phyloP scores from a whole-genome alignment of 2,329 filamentous ascomycete species.

The Hypoxylon sp. region DNA sequence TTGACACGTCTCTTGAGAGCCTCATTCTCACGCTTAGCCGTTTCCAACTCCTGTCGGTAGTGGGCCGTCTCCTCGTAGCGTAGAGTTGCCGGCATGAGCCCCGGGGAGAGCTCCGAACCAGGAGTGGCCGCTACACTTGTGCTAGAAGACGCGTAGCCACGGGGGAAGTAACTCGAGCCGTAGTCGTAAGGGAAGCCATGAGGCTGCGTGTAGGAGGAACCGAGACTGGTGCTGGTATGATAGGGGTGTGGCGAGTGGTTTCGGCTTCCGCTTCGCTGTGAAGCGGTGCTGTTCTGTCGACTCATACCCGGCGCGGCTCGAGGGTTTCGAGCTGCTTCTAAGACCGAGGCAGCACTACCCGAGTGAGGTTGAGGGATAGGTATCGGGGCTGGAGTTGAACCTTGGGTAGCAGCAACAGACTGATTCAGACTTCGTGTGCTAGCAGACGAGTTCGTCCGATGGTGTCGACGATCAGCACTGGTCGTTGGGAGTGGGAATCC shows the following conservation, averaged over 20 bases:
- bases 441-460: conserved; percentile 71
- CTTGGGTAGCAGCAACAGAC: conserved; percentile 61
- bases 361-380: conserved; percentile 53
- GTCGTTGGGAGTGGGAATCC: conserved; percentile 71
- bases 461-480: conserved; percentile 64
- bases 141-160: conserved; percentile 56
- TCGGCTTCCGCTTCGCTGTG: conserved; percentile 66
- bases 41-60: conserved; percentile 72
- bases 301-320: conserved; percentile 58
- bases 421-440: conserved; percentile 65
- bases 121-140: conserved; percentile 60
- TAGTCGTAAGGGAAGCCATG: conserved; percentile 58
- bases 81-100: conserved; percentile 68
- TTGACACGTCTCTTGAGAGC: conserved; percentile 71
- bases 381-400: conserved; percentile 55
- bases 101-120: conserved; percentile 65
- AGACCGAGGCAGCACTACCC: conserved; percentile 58
- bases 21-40: conserved; percentile 75
- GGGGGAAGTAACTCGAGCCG: conserved; percentile 54
- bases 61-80: conserved; percentile 75
- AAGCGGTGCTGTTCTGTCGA: conserved; percentile 69
- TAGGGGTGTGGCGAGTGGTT: conserved; percentile 54
- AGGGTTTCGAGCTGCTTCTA: conserved; percentile 63
- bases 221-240: conserved; percentile 46
- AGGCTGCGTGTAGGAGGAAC: conserved; percentile 63